A percentile compares a stretch with the other conserved stretches of the same genome.
phyloP scores from a whole-genome alignment of 805 yeast species.

The Soucietia sequanensis region DNA sequence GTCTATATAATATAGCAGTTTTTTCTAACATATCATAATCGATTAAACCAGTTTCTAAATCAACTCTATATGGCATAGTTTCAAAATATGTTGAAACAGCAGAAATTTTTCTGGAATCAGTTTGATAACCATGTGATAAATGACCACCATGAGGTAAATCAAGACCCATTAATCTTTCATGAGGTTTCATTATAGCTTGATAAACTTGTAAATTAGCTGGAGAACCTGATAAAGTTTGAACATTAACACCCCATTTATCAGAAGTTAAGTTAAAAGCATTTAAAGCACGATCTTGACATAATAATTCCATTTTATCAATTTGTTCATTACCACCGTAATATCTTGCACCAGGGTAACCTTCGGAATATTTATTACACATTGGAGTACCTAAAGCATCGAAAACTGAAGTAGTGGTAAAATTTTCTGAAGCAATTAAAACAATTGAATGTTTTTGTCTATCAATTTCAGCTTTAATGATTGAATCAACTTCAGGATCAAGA shows the following conservation, averaged over 20 bases:
- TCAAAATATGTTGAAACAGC: conserved; percentile 92
- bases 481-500: conserved; percentile 82
- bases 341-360: conserved; percentile 97
- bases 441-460: conserved; percentile 88
- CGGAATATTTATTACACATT: conserved; percentile 97
- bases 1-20: conserved; percentile 85
- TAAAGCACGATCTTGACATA: conserved; percentile 90
- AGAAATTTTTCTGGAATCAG: conserved; percentile 84
- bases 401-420: conserved; percentile 92
- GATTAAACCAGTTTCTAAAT: conserved; percentile 82
- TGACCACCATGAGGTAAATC: conserved; percentile 99
- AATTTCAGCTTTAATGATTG: conserved; percentile 73
- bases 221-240: conserved; percentile 92
- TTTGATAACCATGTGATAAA: conserved; percentile 95
- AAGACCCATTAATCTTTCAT: conserved; percentile 94
- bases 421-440: conserved; percentile 92
- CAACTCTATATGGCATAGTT: conserved; percentile 95
- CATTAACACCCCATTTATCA: conserved; percentile 95
- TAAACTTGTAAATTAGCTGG: conserved; percentile 95
- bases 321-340: conserved; percentile 97
- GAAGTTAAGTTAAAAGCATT: conserved; percentile 76
- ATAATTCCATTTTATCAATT: conserved; percentile 85
- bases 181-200: conserved; percentile 83
- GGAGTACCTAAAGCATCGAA: conserved; percentile 93
- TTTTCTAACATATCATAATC: conserved; percentile 86